Base-by-base conservation (phyloP, 148 eudicot species). In the Camellia lanceoleosa region DNA sequence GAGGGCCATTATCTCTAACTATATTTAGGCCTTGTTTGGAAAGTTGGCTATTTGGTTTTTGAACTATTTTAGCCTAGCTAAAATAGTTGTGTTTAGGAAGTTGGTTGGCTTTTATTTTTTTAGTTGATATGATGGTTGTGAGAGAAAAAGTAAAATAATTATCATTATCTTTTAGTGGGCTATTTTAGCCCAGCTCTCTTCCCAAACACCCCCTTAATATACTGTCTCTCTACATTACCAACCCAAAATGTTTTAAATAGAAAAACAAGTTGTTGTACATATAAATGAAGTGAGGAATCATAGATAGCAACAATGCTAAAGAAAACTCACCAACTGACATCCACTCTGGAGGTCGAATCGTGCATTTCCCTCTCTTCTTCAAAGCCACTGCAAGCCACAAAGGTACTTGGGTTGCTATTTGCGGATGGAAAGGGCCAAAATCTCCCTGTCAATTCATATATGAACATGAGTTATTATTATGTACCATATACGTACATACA, bases 361-460 rank as follows among this genome's bases (percentile, higher is more conserved):
- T 88, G 88, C 98, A 95, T 81, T 95, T 95, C 60, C 98, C 98
- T 86, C 98, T 90, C 86, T 87, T 95, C 90, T 95, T 93, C 87
- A 95, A 81, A 67, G 98, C 94, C 75, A 95, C 91, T 7, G 98
- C 98, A 68, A 95, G 89, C 98, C 97, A 93, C 64, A 93, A 60
- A 7, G 98, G 98, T 52, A 91, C 98, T 79, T 88, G 82, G 20
- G 96, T 82, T 1, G 94, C 87, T 68, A 95, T 89, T 85, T 89
- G 94, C 3, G 97, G 97, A 13, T 88, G 85, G 69, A 95, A 95
- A 16, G 98, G 98, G 42, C 98, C 98, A 75, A 90, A 95, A 91
- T 93, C 91, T 59, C 98, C 98, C 98, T 95, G 46, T 68, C 59
- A 56, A 41, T 78, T 54, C 15, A 77, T n/a, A 66, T 46, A 3